Evolutionary conservation across 805 yeast genomes (phyloP), one percentile per base, ranked within the genome.

Genomic region (Yarrowia yakushimensis): DNA sequence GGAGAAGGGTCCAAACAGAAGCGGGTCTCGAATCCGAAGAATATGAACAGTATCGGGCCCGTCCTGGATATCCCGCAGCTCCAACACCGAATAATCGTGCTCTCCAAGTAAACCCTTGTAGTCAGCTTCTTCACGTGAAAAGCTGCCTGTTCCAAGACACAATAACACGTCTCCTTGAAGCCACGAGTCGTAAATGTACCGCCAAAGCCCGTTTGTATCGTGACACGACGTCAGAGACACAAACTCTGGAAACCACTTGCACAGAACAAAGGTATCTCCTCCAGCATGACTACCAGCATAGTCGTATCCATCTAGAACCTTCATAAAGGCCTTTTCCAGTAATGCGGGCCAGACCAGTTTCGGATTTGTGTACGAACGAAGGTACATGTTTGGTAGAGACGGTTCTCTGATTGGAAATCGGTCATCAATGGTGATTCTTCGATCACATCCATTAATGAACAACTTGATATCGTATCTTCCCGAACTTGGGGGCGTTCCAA

Each of bases 241-340:
- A 60, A 78, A 79, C 64, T 88, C 91, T 0, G 97, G 96, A 7
- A 86, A 70, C 85, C 88, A 90, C 0, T 92, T 90, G 1, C 85
- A 77, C 2, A 91, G 66, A 42, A 83, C 72, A 67, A 75, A 88
- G 0, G 88, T 80, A 68, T 88, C 97, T 13, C 79, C 75, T 2
- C 87, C 87, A 69, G 88, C 82, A 70, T 90, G 89, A 0, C 96
- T 89, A 0, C 97, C 97, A 1, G 71, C 68, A 50, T 84, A 81
- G n/a, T 76, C 76, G 67, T 86, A 86, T 3, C 90, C 87, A 0
- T 84, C 82, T 73, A 79, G 72, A 0, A 86, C 70, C 67, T 82
- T 82, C 64, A 90, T 74, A 68, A 83, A 87, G 0, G 96, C 94
- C 67, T 87, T 85, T 71, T 91, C 97, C 0, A 88, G 66, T n/a